These are phyloP conservation scores for Sparassis latifolia DNA, from an alignment of 1,284 basidiomycete genomes.

Conservation along the genomic window DNA sequence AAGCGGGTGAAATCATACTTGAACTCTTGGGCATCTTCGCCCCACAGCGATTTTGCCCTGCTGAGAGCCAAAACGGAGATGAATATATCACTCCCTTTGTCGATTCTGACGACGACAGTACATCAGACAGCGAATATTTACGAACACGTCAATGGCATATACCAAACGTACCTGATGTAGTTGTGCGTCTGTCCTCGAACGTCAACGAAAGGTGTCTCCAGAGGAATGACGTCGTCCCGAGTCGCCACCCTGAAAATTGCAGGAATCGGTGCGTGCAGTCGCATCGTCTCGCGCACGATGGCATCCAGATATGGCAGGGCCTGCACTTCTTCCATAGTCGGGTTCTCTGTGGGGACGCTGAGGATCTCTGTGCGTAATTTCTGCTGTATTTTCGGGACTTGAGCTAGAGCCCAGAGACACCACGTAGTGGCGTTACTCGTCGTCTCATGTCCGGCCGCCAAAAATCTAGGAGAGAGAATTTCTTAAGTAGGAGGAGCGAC, in stretches of 20 bases:
- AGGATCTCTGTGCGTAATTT: constrained; percentile 67
- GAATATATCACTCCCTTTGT: constrained; percentile 39
- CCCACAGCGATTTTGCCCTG: constrained; percentile 43
- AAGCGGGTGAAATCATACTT: constrained; percentile 24
- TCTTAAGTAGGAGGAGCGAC: neutral
- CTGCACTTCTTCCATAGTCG: constrained; percentile 55
- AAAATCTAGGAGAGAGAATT: constrained; percentile 27
- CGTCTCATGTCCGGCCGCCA: constrained; percentile 76
- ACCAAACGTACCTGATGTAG: constrained; percentile 16
- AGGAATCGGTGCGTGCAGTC: constrained; percentile 62
- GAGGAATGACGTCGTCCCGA: constrained; percentile 41
- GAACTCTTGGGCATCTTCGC: constrained; percentile 47
- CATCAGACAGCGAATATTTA: neutral
- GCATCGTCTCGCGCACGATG: constrained; percentile 68
- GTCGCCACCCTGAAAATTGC: constrained; percentile 42
- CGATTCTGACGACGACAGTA: constrained; percentile 21
- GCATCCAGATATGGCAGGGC: constrained; percentile 55
- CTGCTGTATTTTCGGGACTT: constrained; percentile 48
- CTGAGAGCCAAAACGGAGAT: constrained; percentile 47
- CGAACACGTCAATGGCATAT: no score
- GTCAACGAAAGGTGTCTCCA: constrained; percentile 23
- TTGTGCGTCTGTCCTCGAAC: constrained; percentile 19
- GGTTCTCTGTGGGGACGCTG: constrained; percentile 26
- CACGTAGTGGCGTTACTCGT: constrained; percentile 38
- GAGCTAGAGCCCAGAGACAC: constrained; percentile 61